phyloP scores from a whole-genome alignment of 2,329 filamentous ascomycete species.

The Fusarium sp. region DNA sequence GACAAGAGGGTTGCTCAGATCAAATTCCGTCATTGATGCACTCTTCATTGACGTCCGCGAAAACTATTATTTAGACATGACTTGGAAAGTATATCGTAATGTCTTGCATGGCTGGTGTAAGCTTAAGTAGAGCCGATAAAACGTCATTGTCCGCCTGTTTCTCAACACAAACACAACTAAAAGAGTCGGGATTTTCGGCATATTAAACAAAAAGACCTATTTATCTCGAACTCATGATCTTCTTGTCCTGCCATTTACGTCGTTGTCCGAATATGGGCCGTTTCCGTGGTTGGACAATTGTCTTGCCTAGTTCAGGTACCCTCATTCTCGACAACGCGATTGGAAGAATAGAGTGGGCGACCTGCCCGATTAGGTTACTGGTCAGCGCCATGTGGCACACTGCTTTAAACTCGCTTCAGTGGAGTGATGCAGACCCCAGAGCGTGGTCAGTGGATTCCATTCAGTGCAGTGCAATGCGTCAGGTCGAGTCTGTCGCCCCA shows the following conservation, averaged over 20 bases:
- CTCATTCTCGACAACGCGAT: conserved; percentile 28
- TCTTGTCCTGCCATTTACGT: conserved; percentile 23
- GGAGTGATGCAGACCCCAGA: conserved; percentile 28
- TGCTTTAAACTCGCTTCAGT: conserved; percentile 27
- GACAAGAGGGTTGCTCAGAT: not conserved
- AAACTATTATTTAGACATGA: not conserved
- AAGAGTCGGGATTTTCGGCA: not conserved
- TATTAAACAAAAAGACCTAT: not conserved
- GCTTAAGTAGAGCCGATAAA: not conserved
- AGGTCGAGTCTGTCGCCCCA: conserved; percentile 23
- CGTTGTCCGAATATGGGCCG: not conserved
- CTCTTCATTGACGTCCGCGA: not conserved
- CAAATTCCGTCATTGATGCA: not conserved
- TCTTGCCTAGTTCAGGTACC: conserved; percentile 18
- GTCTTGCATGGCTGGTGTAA: not conserved
- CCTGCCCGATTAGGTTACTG: conserved; percentile 33
- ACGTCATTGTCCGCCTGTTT: conserved; percentile 4
- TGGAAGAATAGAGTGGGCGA: conserved; percentile 13
- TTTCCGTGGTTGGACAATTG: conserved; percentile 23
- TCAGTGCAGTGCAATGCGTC: conserved; percentile 21
- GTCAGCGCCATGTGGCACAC: conserved; percentile 23
- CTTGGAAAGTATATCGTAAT: not conserved
- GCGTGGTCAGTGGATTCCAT: conserved; percentile 13
- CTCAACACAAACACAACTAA: not conserved
- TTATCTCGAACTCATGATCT: conserved; percentile 1